Percentiles rank a stretch among this genome's conserved stretches.
These are phyloP conservation scores for Globisporangium radiosum DNA, from an alignment of 352 stramenopile species.

Conservation along the genomic window DNA sequence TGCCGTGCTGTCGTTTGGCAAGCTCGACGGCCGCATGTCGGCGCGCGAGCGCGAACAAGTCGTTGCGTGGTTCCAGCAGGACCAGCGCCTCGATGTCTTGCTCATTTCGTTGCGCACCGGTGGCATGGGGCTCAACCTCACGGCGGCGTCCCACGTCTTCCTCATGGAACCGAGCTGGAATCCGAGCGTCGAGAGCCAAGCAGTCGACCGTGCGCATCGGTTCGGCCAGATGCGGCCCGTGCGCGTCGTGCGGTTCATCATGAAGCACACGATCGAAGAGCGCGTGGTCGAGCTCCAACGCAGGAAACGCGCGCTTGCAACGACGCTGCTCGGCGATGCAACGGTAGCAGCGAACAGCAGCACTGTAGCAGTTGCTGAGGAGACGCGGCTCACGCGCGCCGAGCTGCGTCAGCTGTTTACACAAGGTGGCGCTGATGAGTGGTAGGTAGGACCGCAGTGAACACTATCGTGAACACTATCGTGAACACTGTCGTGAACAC, in stretches of 20 bases:
- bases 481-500: too few species aligned
- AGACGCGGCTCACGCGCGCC: conserved; percentile 29
- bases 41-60: conserved; percentile 55
- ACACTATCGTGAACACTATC: too few species aligned
- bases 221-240: conserved; percentile 75
- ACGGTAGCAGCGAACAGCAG: conserved; percentile 10
- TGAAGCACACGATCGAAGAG: conserved; percentile 87
- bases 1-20: conserved; percentile 31
- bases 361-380: conserved; percentile 6
- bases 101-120: conserved; percentile 86
- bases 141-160: conserved; percentile 88
- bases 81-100: conserved; percentile 67
- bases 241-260: conserved; percentile 75
- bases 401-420: conserved; percentile 49
- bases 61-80: conserved; percentile 51
- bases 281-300: conserved; percentile 84
- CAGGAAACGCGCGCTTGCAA: conserved; percentile 80
- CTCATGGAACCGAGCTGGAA: conserved; percentile 93
- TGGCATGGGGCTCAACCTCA: conserved; percentile 90
- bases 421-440: conserved; percentile 5
- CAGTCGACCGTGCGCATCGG: conserved; percentile 85
- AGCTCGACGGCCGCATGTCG: conserved; percentile 56
- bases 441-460: not conserved
- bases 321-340: conserved; percentile 59
- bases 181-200: conserved; percentile 87